Evolutionary conservation across 495 filamentous ascomycete genomes (phyloP), one percentile per base, ranked within the genome.

Genomic region (Trichoderma reesei): DNA sequence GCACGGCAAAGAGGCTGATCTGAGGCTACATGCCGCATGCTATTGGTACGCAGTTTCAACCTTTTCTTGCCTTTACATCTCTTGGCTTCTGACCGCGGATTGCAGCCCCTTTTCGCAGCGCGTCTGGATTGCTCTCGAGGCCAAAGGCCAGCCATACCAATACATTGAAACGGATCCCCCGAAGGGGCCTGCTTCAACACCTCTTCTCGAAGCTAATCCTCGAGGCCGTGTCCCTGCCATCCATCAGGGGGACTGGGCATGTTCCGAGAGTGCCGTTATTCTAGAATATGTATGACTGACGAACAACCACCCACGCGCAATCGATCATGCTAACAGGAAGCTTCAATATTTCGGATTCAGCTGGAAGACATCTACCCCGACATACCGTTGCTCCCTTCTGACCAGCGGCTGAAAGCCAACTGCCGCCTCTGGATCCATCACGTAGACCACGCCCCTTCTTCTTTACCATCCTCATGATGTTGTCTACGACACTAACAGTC

Each of bases 41-140:
- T 96, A 96, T 74, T 96, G 92, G 91, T 93, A 74, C 72, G 42
- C n/a, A 7, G 10, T 42, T 14, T 6, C 39, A 64, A 13, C 38
- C 56, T 54, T 64, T 41, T 51, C 39, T 44, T 26, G 26, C 31
- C 41, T 63, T 60, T 60, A 36, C n/a, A 36, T 34, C 20, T 60
- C 36, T 13, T 60, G 4, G 59, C 14, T 5, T 5, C 42, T 46
- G 68, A 70, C 36, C 41, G 62, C 33, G 33, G 3, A 38, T 14
- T 16, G 7, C 31, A 78, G 76, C 67, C 75, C 77, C 65, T 96
- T 96, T 73, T 91, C 94, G 2, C 92, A 97, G 75, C 87, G 93
- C 13, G 91, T 96, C 20, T 98, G 93, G 93, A 96, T 98, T 67
- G 87, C 93, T 7, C 79, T 98, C n/a, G 92, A 98, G 73, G 75